Percentiles rank a stretch among this genome's conserved stretches.
Conservation (phyloP, 2,329 filamentous ascomycete genomes). For the Aureobasidium pullulans region DNA sequence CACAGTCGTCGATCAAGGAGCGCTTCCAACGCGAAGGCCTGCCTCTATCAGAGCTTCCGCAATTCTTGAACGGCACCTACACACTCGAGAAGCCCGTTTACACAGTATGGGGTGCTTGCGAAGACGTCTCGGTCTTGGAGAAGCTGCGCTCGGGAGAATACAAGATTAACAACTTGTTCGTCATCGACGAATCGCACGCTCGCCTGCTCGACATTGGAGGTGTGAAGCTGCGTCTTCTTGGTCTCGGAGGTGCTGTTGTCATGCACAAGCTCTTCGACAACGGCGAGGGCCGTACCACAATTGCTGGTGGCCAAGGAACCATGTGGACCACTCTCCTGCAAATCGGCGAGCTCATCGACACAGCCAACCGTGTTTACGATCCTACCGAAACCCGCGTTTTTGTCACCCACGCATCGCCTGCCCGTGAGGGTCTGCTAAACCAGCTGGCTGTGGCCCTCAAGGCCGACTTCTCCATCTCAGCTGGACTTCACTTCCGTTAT, state of each 20-base stretch:
- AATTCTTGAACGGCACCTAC: slow-evolving; percentile 79
- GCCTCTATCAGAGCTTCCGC: slow-evolving; percentile 83
- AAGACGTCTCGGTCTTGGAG: slow-evolving; percentile 94
- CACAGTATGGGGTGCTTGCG: slow-evolving; percentile 97
- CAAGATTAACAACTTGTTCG: slow-evolving; percentile 94
- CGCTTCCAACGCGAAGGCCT: slow-evolving; percentile 75
- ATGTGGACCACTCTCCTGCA: slow-evolving; percentile 99
- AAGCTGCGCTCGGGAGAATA: slow-evolving; percentile 97
- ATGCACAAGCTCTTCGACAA: slow-evolving; percentile 99
- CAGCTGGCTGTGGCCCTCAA: slow-evolving; percentile 96
- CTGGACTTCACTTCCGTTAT: slow-evolving; percentile 95
- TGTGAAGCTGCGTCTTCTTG: slow-evolving; percentile 88
- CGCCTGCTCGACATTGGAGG: slow-evolving; percentile 91
- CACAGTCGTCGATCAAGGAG: slow-evolving; percentile 66
- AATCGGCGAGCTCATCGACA: slow-evolving; percentile 97
- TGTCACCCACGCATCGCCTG: slow-evolving; percentile 92
- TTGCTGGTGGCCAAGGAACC: slow-evolving; percentile 93
- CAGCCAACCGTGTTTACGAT: slow-evolving; percentile 95
- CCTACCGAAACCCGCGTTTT: slow-evolving; percentile 96
- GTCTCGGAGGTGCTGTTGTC: slow-evolving; percentile 89
- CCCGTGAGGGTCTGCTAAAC: slow-evolving; percentile 91
- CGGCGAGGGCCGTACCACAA: slow-evolving; percentile 93
- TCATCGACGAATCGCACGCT: slow-evolving; percentile 96
- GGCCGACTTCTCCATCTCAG: slow-evolving; percentile 96
- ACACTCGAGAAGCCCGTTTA: slow-evolving; percentile 95